phyloP scores from a whole-genome alignment of 257 asterid species.

The Coffea canephora region DNA sequence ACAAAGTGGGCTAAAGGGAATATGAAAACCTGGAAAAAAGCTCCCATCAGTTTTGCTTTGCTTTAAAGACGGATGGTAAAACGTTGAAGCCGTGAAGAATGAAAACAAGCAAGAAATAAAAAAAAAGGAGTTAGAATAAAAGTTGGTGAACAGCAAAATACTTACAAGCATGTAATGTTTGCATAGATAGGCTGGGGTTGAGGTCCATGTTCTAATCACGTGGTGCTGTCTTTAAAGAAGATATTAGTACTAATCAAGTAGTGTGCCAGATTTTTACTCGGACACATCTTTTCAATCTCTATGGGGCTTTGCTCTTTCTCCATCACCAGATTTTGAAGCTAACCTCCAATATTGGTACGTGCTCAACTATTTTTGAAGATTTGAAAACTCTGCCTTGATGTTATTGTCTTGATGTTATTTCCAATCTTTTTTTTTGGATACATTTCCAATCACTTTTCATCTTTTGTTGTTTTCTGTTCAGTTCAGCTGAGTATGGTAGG shows the following conservation, averaged over 20 bases:
- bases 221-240: constrained; percentile 17
- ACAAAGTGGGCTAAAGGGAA: neutral
- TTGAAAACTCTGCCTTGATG: neutral
- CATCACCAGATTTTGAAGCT: constrained; percentile 9
- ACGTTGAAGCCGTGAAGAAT: constrained; percentile 20
- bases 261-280: neutral
- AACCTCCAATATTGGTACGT: neutral
- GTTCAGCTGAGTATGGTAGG: constrained; percentile 8
- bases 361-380: neutral
- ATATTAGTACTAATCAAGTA: neutral
- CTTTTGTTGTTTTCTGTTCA: neutral
- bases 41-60: neutral
- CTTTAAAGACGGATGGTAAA: constrained; percentile 10
- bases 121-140: neutral
- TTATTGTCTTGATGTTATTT: neutral
- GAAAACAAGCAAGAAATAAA: neutral
- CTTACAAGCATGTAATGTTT: neutral
- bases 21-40: neutral
- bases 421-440: no score
- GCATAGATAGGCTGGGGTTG: neutral
- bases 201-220: constrained; percentile 29
- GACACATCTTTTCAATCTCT: neutral
- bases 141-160: neutral
- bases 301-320: neutral
- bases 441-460: neutral